Percentiles rank a stretch among this genome's conserved stretches.
These are phyloP conservation scores for Paecilomyces sp. DNA, from an alignment of 2,329 filamentous ascomycete species.

Conservation along the genomic window DNA sequence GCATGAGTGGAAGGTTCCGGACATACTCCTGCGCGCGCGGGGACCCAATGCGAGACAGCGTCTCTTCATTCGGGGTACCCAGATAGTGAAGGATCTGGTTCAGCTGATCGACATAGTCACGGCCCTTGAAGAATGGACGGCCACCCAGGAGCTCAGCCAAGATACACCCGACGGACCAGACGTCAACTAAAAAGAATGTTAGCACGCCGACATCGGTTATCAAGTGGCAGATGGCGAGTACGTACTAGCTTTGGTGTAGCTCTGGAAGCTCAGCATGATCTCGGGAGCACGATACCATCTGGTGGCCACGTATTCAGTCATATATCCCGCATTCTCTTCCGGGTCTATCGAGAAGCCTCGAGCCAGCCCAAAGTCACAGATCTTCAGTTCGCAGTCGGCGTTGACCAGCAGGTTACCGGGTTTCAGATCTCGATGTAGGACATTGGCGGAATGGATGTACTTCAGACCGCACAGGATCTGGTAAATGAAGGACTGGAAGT, in stretches of 20 bases:
- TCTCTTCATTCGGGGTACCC: constrained; percentile 93
- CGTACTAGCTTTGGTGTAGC: constrained; percentile 99
- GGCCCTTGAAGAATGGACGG: constrained; percentile 97
- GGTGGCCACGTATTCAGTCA: constrained; percentile 98
- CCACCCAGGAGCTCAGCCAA: constrained; percentile 92
- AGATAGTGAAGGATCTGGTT: constrained; percentile 99
- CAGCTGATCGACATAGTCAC: constrained; percentile 97
- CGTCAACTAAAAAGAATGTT: constrained; percentile 62
- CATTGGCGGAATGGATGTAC: constrained; percentile 98
- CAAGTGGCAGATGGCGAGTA: constrained; percentile 25
- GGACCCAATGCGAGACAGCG: constrained; percentile 85
- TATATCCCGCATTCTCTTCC: constrained; percentile 97
- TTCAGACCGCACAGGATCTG: constrained; percentile 98
- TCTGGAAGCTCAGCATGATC: constrained; percentile 99
- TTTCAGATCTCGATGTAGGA: constrained; percentile 93
- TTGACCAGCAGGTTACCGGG: constrained; percentile 96
- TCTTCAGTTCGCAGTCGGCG: constrained; percentile 98
- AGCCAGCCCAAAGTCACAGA: constrained; percentile 94
- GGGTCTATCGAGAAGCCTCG: constrained; percentile 95
- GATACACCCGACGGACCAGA: constrained; percentile 98
- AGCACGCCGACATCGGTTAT: constrained; percentile 11
- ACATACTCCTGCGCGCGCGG: constrained; percentile 97
- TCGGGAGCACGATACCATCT: constrained; percentile 98
- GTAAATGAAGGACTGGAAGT: constrained; percentile 99
- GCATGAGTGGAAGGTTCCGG: constrained; percentile 89